Base-by-base conservation (phyloP, 306 rosid species). In the Lathyrus tuberosus region DNA sequence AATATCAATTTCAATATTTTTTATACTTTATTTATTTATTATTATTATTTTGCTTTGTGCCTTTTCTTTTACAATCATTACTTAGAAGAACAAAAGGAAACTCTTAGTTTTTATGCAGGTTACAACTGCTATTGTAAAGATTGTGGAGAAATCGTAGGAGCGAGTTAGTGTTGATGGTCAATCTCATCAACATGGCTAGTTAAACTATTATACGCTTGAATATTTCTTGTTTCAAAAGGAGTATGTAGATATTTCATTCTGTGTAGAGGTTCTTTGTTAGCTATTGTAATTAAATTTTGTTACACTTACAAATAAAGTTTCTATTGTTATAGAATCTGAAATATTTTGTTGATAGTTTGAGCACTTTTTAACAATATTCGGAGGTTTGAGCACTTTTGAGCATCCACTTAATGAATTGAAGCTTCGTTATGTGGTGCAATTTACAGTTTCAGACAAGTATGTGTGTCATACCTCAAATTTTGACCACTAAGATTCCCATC, bases 131-230 rank as follows among this genome's bases (percentile, higher is more conserved):
- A 80, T 83, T 46, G 87, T 91, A 52, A 91, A 79, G 47, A 94
- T 94, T 64, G 91, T 86, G 74, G 95, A 91, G 85, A 94, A 88
- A 78, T 94, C 99, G 8, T 94, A 97, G 99, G 97, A 91, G 74
- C 97, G 97, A 65, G 83, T 83, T 48, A 52, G 17, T 64, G 54
- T 89, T 49, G 86, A 87, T 72, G 96, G 96, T 68, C 89, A 85
- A 77, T 84, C 82, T 48, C 99, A 94, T 80, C 69, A 83, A 22
- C 99, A 94, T 67, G 96, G 99, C 91, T 65, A 83, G 99, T 80
- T 66, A 73, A 67, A 76, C 61, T 41, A 49, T 38, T 42, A 15
- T 57, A 60, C 5, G 10, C 5, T 64, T 38, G 20, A 31, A 51
- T 70, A 12, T 75, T 54, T 11, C 47, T 48, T 43, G 71, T 65